Evolutionary conservation across 805 yeast genomes (phyloP).

Genomic region (Yarrowia sp.): DNA sequence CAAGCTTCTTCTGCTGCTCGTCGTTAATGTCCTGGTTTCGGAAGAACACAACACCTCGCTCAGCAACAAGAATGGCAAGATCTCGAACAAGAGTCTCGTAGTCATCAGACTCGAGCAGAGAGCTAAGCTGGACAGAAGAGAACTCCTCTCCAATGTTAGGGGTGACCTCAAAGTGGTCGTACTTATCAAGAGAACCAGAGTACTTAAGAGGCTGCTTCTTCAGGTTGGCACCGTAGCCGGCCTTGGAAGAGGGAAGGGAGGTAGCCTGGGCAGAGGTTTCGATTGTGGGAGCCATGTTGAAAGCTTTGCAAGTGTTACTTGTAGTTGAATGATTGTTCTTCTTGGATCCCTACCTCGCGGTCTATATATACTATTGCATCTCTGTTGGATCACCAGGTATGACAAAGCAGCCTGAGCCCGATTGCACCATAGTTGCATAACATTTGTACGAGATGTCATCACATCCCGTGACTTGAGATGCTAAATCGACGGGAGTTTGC

Average conservation of each 20-base stretch:
- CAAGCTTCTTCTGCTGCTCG: constrained; percentile 47
- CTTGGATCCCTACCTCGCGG: background rate
- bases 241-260: constrained; percentile 26
- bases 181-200: constrained; percentile 40
- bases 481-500: constrained; percentile 24
- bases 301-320: constrained; percentile 26
- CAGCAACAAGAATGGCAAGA: constrained; percentile 56
- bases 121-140: constrained; percentile 28
- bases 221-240: constrained; percentile 36
- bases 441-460: constrained; percentile 20
- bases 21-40: constrained; percentile 54
- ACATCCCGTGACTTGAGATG: constrained; percentile 28
- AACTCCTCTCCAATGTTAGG: constrained; percentile 41
- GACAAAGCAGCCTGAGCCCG: constrained; percentile 20
- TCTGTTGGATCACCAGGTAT: constrained; percentile 4
- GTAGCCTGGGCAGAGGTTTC: constrained; percentile 25
- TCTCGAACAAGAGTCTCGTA: constrained; percentile 46
- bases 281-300: constrained; percentile 39
- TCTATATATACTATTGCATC: constrained; percentile 30
- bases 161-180: constrained; percentile 39
- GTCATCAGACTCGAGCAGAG: constrained; percentile 36
- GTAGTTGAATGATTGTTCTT: constrained; percentile 13
- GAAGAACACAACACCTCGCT: constrained; percentile 61
- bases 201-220: constrained; percentile 38
- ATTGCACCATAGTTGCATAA: constrained; percentile 37